These are phyloP conservation scores for Rhododendron simsii DNA, from an alignment of 148 eudicot species.

Conservation along the genomic window DNA sequence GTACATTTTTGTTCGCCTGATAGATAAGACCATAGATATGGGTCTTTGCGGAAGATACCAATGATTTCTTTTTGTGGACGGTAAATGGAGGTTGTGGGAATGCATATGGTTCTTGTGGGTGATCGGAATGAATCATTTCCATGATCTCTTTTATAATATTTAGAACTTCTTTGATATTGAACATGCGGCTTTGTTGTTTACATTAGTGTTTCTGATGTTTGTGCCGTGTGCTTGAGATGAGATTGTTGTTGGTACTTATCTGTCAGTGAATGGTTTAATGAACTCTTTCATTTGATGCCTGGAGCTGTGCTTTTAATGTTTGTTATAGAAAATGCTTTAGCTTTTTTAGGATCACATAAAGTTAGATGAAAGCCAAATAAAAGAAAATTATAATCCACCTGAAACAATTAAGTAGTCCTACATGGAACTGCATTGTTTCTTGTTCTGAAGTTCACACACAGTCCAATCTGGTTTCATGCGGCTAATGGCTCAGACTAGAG, in stretches of 20 bases:
- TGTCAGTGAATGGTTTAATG: background rate
- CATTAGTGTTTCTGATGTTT: background rate
- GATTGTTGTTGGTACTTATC: background rate
- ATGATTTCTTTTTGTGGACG: background rate
- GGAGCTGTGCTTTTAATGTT: background rate
- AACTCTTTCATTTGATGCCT: background rate
- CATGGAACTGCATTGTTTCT: background rate
- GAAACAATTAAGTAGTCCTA: background rate
- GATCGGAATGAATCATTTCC: background rate
- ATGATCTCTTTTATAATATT: background rate
- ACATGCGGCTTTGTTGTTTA: background rate
- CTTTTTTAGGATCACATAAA: background rate
- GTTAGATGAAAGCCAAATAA: background rate
- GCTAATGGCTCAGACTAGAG: background rate
- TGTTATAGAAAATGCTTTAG: background rate
- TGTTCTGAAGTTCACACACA: background rate
- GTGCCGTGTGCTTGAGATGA: background rate
- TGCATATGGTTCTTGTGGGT: background rate
- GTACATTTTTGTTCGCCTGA: background rate
- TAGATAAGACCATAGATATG: background rate
- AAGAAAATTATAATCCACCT: background rate
- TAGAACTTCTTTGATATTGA: background rate
- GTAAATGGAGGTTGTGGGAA: background rate
- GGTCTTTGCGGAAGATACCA: background rate
- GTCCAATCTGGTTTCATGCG: background rate